Evolutionary conservation across 805 yeast genomes (phyloP), one percentile per base, ranked within the genome.

Genomic region (Sugiyamaella smithiae): DNA sequence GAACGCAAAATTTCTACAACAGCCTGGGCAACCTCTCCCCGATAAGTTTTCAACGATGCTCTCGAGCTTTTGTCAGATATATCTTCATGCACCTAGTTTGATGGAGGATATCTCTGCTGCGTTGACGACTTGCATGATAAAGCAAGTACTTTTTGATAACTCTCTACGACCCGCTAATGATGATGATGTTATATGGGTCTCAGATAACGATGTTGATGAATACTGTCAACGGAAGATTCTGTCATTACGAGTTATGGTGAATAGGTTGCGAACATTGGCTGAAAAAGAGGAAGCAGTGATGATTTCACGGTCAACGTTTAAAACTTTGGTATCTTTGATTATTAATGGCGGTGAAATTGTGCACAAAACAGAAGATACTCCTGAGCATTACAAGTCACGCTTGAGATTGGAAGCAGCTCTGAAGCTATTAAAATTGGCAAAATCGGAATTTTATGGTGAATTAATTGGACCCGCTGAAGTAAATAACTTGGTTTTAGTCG

Each of bases 271-370:
- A 43, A 57, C 62, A 2, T 66, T 65, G 0, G 62, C 57, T 1
- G 67, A 67, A 0, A 60, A 65, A 1, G 73, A 71, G 3, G 62
- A 74, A 1, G 65, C 74, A 1, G 66, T 57, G 2, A 70, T 73
- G 11, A 66, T 75, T 36, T 79, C 84, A 0, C 77, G 74, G 48
- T 87, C 88, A 12, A 81, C 85, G 0, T 65, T 88, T 52, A 85
- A 84, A 57, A 66, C 88, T 23, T 70, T 88, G 25, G 71, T 78
- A 28, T 78, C 88, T 1, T 69, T 86, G 28, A 77, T 88, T 43
- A 78, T 81, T 1, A 83, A 83, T 61, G 85, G 85, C 40, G 96
- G 96, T 24, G 96, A 89, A 58, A 11, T 46, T 9, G 74, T 88
- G 26, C 78, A 82, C 1, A 82, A 85, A 12, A 40, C 52, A 17